Evolutionary conservation across 108 stramenopile species (phyloP).

Genomic region (Skeletonema tropicum): DNA sequence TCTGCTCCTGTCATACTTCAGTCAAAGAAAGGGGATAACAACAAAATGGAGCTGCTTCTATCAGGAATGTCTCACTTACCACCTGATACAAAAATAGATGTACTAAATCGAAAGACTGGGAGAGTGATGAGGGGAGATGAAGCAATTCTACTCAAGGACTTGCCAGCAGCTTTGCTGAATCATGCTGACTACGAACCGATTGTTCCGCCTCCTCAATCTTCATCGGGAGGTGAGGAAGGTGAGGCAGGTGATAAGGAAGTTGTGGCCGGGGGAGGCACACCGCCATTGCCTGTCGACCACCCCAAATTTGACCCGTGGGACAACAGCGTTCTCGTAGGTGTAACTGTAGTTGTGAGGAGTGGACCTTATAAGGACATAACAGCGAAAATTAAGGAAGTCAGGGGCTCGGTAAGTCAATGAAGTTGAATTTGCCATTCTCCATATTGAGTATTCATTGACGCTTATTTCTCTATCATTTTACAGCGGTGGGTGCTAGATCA

Average conservation of each 20-base stretch:
- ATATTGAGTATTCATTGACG: background rate
- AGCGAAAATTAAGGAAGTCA: slow-evolving; percentile 1
- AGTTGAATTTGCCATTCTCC: background rate
- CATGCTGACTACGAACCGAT: slow-evolving; percentile 57
- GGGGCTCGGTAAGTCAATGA: background rate
- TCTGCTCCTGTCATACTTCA: background rate
- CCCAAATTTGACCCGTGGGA: slow-evolving; percentile 1
- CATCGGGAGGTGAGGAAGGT: background rate
- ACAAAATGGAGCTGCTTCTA: slow-evolving; percentile 11
- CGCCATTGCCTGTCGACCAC: background rate
- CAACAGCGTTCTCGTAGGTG: background rate
- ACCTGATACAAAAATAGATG: slow-evolving; percentile 42
- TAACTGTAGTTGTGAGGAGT: background rate
- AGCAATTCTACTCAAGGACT: slow-evolving; percentile 32
- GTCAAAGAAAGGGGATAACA: background rate
- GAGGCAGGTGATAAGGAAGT: background rate
- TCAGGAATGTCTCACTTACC: slow-evolving; percentile 31
- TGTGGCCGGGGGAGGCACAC: background rate
- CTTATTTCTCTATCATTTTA: background rate
- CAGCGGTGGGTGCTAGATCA: background rate
- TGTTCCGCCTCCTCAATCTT: slow-evolving; percentile 20
- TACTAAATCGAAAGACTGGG: slow-evolving; percentile 53
- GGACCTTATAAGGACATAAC: background rate
- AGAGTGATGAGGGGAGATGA: slow-evolving; percentile 41
- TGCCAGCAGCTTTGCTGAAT: slow-evolving; percentile 31